phyloP scores from a whole-genome alignment of 2,329 filamentous ascomycete species.

The Basipetospora chlamydospora region DNA sequence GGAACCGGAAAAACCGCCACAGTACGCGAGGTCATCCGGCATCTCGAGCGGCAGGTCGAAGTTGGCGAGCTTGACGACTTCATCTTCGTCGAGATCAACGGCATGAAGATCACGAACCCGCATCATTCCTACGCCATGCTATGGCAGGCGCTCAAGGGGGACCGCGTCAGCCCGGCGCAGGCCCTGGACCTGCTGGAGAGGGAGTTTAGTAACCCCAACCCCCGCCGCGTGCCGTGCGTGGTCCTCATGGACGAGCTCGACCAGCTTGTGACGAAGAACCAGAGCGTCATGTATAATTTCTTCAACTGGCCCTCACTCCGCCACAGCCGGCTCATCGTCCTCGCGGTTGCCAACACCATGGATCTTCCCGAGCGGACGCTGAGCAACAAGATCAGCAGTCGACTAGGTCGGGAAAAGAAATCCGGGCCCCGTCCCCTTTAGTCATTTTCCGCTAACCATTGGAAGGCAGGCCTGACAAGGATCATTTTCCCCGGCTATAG shows the following conservation, averaged over 20 bases:
- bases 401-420: conserved; percentile 38
- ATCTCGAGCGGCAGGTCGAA: conserved; percentile 73
- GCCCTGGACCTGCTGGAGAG: conserved; percentile 80
- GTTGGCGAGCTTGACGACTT: conserved; percentile 94
- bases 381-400: conserved; percentile 95
- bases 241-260: conserved; percentile 98
- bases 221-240: conserved; percentile 82
- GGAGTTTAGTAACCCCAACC: conserved; percentile 85
- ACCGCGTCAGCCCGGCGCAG: conserved; percentile 82
- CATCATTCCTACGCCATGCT: conserved; percentile 90
- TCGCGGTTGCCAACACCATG: conserved; percentile 98
- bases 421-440: not conserved
- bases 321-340: conserved; percentile 84
- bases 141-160: conserved; percentile 90
- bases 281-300: conserved; percentile 99
- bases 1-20: conserved; percentile 97
- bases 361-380: conserved; percentile 89
- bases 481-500: conserved; percentile 97
- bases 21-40: conserved; percentile 82
- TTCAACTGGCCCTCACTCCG: conserved; percentile 96
- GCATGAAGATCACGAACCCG: conserved; percentile 98
- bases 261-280: conserved; percentile 93
- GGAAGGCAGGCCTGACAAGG: conserved; percentile 52
- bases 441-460: not conserved
- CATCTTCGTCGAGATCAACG: conserved; percentile 98